These are phyloP conservation scores for Psilocybe mexicana DNA, from an alignment of 1,284 basidiomycete species.

Conservation along the genomic window DNA sequence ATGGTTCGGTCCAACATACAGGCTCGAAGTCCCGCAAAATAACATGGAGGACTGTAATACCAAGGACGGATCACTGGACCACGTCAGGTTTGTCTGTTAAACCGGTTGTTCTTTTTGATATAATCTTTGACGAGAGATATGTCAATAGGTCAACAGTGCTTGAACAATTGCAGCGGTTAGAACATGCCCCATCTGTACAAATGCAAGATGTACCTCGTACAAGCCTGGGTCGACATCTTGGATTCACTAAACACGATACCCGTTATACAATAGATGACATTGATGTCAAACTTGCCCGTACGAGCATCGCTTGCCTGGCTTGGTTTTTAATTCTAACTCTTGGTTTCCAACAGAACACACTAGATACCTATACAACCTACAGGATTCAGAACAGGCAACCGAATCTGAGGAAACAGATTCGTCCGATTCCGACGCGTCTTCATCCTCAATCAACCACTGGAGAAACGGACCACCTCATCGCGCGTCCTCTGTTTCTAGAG, in stretches of 20 bases:
- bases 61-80: conserved; percentile 79
- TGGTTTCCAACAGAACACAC: conserved; percentile 46
- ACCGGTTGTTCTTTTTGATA: not conserved
- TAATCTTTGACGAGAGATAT: not conserved
- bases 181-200: conserved; percentile 84
- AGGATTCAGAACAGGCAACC: conserved; percentile 47
- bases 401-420: conserved; percentile 46
- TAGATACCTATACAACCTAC: conserved; percentile 61
- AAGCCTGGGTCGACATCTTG: conserved; percentile 63
- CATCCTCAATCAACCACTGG: conserved; percentile 37
- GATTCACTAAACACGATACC: conserved; percentile 48
- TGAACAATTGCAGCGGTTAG: conserved; percentile 77
- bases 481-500: conserved; percentile 19
- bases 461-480: conserved; percentile 29
- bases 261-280: conserved; percentile 51
- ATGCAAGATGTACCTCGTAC: conserved; percentile 84
- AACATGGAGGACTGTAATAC: conserved; percentile 96
- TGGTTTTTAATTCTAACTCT: no score
- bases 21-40: conserved; percentile 87
- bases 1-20: conserved; percentile 96
- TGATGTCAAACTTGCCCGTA: conserved; percentile 71
- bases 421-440: conserved; percentile 54
- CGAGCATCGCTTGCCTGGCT: conserved; percentile 27
- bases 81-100: conserved; percentile 62
- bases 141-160: conserved; percentile 64